Conservation (phyloP, 192 early-diverging fungal genomes). For the Gigaspora rosea region DNA sequence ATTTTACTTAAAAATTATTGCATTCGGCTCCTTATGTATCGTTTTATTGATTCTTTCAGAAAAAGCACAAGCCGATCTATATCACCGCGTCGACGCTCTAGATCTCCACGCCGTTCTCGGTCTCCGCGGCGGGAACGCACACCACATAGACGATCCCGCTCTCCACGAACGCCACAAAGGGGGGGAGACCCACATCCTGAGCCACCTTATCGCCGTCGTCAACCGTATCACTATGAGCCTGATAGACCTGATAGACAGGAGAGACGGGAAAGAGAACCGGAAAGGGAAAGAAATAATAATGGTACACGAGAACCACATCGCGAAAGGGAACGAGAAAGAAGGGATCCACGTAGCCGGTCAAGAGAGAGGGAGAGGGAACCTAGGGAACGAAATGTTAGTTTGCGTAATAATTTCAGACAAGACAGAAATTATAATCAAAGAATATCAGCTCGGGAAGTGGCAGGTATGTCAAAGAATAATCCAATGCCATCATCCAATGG, state of each 20-base stretch:
- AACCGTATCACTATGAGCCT: conserved; percentile 16
- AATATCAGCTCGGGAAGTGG: conserved; percentile 26
- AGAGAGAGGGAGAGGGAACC: conserved; percentile 9
- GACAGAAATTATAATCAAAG: conserved; percentile 25
- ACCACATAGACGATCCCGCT: conserved; percentile 12
- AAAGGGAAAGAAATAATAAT: conserved; percentile 7
- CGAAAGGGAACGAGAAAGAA: conserved; percentile 13
- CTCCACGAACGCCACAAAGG: conserved; percentile 17
- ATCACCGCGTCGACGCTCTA: conserved; percentile 13
- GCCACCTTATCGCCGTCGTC: conserved; percentile 1
- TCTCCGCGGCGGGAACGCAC: conserved; percentile 8
- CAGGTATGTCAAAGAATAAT: conserved; percentile 29
- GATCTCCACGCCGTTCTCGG: conserved; percentile 29
- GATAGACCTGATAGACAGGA: conserved; percentile 13
- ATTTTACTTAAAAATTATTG: background rate
- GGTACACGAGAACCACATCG: conserved; percentile 5
- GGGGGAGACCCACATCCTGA: background rate
- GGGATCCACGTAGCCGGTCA: conserved; percentile 16
- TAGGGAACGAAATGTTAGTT: background rate
- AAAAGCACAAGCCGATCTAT: conserved; percentile 17
- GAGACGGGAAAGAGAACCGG: conserved; percentile 9
- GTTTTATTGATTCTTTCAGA: conserved; percentile 9
- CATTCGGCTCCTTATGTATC: background rate
- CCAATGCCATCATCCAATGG: background rate
- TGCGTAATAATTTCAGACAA: background rate